Evolutionary conservation across 805 yeast species (phyloP), one percentile per base, ranked within the genome.

Genomic region (Candida insectorum): DNA sequence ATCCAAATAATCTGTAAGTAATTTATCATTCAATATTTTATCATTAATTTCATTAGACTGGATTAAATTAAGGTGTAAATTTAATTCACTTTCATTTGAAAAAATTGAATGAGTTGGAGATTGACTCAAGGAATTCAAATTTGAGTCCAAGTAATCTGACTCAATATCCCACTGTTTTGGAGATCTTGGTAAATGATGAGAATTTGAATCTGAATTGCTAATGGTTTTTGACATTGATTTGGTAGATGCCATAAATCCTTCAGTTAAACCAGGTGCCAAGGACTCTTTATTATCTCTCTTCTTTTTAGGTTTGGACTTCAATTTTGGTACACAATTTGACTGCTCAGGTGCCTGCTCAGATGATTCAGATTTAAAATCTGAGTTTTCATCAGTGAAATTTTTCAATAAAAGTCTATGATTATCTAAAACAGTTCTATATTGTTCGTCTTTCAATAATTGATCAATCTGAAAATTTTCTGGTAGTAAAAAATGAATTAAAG

Each of bases 401-500:
- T 8, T 16, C 26, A 31, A 31, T 18, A 36, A 7, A 3, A 26
- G 26, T 26, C 28, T 26, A 12, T 39, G 41, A 2, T 28, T 28
- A 14, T 24, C 18, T 27, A 54, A 41, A 2, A 38, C 34, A 4
- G 23, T 20, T 26, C 40, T 28, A 30, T 49, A 55, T 20, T 39
- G 38, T 7, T 42, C 37, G 15, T 37, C 23, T 14, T 34, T 24
- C 10, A 48, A 26, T 23, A 47, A 35, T 3, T 49, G 41, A 21
- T 53, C 55, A 12, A 56, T 33, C 19, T 47, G 45, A 24, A 44
- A 38, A n/a, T 37, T 34, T 23, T 41, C 34, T 4, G 69, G 65
- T 31, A 66, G 44, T 31, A 66, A 49, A 18, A 43, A 64, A 20
- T 52, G 48, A 25, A 67, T 33, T 37, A 65, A 35, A 26, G 48